These are phyloP conservation scores for Musa balbisiana DNA, from an alignment of 202 grass and related monocot species.

Conservation along the genomic window DNA sequence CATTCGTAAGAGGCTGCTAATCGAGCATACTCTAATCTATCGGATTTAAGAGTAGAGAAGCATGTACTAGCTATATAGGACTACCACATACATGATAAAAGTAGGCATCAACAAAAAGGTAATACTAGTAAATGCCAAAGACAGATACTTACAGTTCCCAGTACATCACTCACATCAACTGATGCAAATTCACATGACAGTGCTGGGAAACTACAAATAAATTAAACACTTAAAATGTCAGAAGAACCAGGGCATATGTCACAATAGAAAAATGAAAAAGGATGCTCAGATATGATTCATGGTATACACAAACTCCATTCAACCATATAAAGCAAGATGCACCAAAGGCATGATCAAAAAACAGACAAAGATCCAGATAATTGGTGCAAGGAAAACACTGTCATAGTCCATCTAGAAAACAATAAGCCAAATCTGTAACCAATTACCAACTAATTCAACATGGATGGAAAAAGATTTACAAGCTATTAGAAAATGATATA, in stretches of 20 bases:
- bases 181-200: conserved; percentile 98
- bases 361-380: neutral
- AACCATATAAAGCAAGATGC: no score
- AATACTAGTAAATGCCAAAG: conserved; percentile 9
- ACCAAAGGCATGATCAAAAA: neutral
- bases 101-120: conserved; percentile 7
- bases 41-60: neutral
- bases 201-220: conserved; percentile 77
- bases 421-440: neutral
- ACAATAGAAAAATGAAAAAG: neutral
- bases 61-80: neutral
- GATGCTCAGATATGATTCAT: neutral
- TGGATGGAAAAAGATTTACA: neutral
- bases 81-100: neutral
- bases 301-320: neutral
- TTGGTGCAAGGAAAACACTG: neutral
- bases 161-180: conserved; percentile 86
- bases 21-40: neutral
- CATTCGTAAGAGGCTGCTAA: neutral
- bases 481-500: no score
- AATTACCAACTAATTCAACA: neutral
- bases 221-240: neutral
- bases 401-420: neutral
- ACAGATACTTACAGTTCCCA: conserved; percentile 84
- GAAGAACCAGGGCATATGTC: neutral